These are phyloP conservation scores for Blastobotrys persicus DNA, from an alignment of 1,139 yeast species.

Conservation along the genomic window DNA sequence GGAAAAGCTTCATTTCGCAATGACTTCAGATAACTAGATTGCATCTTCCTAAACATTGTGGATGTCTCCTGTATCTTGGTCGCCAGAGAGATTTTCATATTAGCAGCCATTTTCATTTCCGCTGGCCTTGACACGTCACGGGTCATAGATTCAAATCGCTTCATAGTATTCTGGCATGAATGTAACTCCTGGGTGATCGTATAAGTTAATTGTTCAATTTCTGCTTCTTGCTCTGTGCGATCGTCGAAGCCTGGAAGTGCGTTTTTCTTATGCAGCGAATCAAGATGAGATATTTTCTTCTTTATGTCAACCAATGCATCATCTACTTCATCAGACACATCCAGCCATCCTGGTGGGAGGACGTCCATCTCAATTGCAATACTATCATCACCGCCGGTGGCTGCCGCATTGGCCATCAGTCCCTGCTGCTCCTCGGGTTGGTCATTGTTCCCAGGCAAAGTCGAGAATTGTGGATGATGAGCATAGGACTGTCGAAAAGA, in stretches of 20 bases:
- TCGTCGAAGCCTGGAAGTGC: constrained; percentile 85
- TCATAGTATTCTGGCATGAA: constrained; percentile 70
- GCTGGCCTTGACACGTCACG: constrained; percentile 41
- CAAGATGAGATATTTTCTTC: constrained; percentile 53
- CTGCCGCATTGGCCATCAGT: constrained; percentile 50
- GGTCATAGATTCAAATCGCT: constrained; percentile 55
- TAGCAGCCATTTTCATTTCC: constrained; percentile 67
- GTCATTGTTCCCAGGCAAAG: constrained; percentile 31
- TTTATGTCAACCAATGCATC: constrained; percentile 51
- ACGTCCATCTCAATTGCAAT: constrained; percentile 43
- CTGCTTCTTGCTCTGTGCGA: constrained; percentile 63
- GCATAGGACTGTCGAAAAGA: constrained; percentile 46
- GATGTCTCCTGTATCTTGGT: constrained; percentile 76
- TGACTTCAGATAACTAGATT: constrained; percentile 77
- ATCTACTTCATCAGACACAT: constrained; percentile 71
- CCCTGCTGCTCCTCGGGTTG: constrained; percentile 65
- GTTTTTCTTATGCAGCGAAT: constrained; percentile 72
- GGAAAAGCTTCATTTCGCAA: constrained; percentile 40
- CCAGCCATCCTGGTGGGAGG: constrained; percentile 77
- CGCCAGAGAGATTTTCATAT: constrained; percentile 83
- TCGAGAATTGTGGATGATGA: constrained; percentile 36
- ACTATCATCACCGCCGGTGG: constrained; percentile 27
- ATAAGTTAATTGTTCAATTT: constrained; percentile 73
- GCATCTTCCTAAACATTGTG: constrained; percentile 77
- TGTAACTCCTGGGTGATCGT: constrained; percentile 72